Conservation (phyloP, 2,329 filamentous ascomycete genomes). For the Penicillium sp. region DNA sequence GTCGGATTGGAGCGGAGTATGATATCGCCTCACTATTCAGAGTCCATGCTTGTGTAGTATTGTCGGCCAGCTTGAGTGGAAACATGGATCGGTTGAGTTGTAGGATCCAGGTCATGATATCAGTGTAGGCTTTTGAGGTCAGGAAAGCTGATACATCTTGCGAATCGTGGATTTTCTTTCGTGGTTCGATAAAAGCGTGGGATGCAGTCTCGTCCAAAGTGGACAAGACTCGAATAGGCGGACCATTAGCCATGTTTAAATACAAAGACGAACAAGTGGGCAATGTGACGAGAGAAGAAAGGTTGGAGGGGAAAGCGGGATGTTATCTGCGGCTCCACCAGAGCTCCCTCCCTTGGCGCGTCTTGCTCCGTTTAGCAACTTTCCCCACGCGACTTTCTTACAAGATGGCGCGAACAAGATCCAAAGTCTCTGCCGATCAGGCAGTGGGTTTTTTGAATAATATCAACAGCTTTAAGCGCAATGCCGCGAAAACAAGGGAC, state of each 20-base stretch:
- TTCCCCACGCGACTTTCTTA: constrained; percentile 3
- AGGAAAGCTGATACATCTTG: constrained; percentile 79
- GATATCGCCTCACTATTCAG: constrained; percentile 42
- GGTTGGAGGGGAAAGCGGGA: constrained; percentile 17
- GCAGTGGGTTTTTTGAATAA: constrained; percentile 12
- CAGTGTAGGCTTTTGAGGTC: constrained; percentile 73
- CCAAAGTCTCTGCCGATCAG: constrained; percentile 5
- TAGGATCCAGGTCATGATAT: constrained; percentile 81
- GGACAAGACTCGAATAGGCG: constrained; percentile 38
- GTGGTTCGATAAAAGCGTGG: constrained; percentile 63
- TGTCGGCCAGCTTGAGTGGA: constrained; percentile 54
- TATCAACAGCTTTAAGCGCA: neutral
- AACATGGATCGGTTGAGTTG: constrained; percentile 88
- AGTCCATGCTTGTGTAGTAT: constrained; percentile 49
- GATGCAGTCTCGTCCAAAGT: constrained; percentile 47
- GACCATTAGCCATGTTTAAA: constrained; percentile 21
- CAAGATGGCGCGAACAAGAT: constrained; percentile 1
- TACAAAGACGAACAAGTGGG: neutral
- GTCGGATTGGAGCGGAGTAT: constrained; percentile 57
- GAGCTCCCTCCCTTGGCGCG: constrained; percentile 7
- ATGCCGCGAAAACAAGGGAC: neutral
- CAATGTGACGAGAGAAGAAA: constrained; percentile 1
- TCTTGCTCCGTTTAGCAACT: neutral
- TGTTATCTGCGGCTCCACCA: constrained; percentile 6
- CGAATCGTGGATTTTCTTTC: constrained; percentile 80